Percentiles rank a stretch among this genome's conserved stretches.
phyloP scores from a whole-genome alignment of 169 alveolate species.

The Eimeria maxima region DNA sequence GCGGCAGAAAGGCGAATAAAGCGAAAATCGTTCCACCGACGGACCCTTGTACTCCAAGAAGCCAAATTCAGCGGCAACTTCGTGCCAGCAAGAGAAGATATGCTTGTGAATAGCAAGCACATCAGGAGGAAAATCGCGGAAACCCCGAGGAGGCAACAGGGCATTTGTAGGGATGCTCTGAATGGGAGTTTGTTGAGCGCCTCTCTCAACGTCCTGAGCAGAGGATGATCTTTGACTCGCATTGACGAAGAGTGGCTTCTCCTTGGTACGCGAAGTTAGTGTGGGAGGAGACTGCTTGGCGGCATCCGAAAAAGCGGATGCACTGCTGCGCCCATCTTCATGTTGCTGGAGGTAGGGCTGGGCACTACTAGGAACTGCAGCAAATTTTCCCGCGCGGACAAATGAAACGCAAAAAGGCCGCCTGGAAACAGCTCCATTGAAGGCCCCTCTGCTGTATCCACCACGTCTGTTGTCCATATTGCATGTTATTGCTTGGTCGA shows the following conservation, averaged over 20 bases:
- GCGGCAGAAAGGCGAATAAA: constrained; percentile 54
- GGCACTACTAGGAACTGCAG: not conserved
- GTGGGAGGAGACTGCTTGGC: too few relatives aligned
- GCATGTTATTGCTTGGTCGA: not conserved
- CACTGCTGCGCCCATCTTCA: not conserved
- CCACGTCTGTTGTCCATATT: not conserved
- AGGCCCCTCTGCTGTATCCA: not conserved
- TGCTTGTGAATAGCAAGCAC: constrained; percentile 37
- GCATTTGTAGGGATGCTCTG: not conserved
- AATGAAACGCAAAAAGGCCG: not conserved
- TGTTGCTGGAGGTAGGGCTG: not conserved
- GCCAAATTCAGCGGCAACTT: constrained; percentile 77
- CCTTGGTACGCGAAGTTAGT: not conserved
- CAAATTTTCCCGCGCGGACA: not conserved
- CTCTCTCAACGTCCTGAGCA: not conserved
- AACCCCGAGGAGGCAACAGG: constrained; percentile 77
- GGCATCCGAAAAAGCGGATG: not conserved
- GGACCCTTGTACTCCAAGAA: constrained; percentile 83
- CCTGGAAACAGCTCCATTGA: too few relatives aligned
- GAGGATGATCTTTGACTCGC: not conserved
- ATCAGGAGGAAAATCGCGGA: constrained; percentile 74
- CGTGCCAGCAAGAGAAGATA: constrained; percentile 79
- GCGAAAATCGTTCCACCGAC: constrained; percentile 80
- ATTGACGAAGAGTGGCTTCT: not conserved
- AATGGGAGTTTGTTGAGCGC: not conserved